Conservation (phyloP, 1,139 yeast genomes). For the Blastobotrys petasosporus region DNA sequence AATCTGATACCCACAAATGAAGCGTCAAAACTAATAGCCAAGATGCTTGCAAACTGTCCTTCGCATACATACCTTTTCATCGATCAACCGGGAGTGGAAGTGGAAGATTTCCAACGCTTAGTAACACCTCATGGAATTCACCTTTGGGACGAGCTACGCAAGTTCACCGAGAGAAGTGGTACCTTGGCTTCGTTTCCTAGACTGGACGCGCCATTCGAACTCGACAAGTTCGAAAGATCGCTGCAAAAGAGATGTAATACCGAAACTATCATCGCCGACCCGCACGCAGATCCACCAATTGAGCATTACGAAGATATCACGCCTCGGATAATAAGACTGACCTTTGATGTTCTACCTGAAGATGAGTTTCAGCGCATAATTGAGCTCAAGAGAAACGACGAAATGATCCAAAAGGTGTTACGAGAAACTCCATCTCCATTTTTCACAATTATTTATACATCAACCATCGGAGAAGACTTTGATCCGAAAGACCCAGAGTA, state of each 20-base stretch:
- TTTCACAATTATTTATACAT: constrained; percentile 27
- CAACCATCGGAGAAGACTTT: constrained; percentile 22
- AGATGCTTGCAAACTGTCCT: constrained; percentile 53
- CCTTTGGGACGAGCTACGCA: constrained; percentile 50
- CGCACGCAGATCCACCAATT: constrained; percentile 38
- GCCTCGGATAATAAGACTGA: constrained; percentile 53
- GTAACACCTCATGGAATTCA: constrained; percentile 28
- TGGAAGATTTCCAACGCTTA: constrained; percentile 49
- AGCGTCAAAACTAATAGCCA: constrained; percentile 45
- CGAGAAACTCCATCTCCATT: constrained; percentile 29
- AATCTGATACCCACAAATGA: constrained; percentile 30
- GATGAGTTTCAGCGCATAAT: constrained; percentile 30
- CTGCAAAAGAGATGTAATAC: constrained; percentile 47
- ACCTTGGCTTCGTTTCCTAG: constrained; percentile 60
- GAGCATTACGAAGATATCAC: constrained; percentile 51
- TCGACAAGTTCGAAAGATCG: constrained; percentile 42
- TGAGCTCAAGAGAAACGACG: constrained; percentile 44
- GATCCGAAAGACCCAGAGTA: constrained; percentile 13
- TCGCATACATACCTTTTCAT: constrained; percentile 66
- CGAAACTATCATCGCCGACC: constrained; percentile 33
- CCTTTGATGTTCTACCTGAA: constrained; percentile 46
- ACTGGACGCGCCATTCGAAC: constrained; percentile 42
- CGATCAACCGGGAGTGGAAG: constrained; percentile 61
- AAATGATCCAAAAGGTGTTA: constrained; percentile 34
- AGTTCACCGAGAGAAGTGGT: constrained; percentile 53